Evolutionary conservation across 441 rosid genomes (phyloP).

Genomic region (Rhodomyrtus psidioides): DNA sequence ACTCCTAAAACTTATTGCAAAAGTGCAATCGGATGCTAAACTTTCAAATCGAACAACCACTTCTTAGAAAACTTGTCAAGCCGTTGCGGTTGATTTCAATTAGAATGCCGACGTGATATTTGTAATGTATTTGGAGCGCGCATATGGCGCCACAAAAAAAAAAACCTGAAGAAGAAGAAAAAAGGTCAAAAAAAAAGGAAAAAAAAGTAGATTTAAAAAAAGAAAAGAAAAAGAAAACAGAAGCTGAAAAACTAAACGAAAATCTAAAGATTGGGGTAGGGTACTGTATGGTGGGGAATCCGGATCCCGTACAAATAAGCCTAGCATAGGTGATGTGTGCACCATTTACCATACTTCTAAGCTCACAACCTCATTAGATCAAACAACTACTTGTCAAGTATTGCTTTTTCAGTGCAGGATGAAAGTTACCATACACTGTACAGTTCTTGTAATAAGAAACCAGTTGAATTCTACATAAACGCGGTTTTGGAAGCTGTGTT

Average conservation of each 20-base stretch:
- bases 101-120: not conserved
- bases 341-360: not conserved
- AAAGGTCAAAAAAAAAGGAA: not conserved
- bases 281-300: too few relatives aligned
- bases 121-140: not conserved
- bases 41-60: too few relatives aligned
- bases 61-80: not conserved
- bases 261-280: not conserved
- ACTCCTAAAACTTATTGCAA: not conserved
- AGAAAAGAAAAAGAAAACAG: too few relatives aligned
- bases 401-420: not conserved
- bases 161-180: not conserved
- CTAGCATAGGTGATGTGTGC: accelerated
- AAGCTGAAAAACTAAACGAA: not conserved
- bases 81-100: not conserved
- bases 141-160: not conserved
- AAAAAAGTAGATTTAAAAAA: not conserved
- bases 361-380: not conserved
- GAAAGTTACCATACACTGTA: not conserved
- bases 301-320: not conserved
- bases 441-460: not conserved
- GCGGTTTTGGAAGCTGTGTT: not conserved
- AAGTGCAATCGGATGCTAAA: too few relatives aligned
- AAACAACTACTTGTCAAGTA: not conserved
- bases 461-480: not conserved